Base-by-base conservation (phyloP, 345 rosid genomes). In the Eucalyptus tenuipes region DNA sequence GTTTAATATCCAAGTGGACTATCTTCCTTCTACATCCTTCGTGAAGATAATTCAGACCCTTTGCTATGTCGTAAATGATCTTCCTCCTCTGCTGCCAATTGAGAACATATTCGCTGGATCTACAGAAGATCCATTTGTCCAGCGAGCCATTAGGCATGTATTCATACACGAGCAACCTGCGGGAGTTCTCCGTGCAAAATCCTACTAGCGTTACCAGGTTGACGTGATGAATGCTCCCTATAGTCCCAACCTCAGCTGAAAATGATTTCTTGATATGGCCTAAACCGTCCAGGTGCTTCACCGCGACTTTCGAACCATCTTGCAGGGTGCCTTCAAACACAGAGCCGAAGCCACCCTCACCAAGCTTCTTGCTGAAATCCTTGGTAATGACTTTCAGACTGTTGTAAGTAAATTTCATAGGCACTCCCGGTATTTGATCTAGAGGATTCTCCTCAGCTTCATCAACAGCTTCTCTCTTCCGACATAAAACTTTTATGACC, bases 271-370 rank as follows among this genome's bases (percentile, higher is more conserved):
- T 89, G 33, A 91, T 89, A 57, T 90, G 91, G 33, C 90, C 86
- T 10, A 89, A 87, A 57, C 90, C 85, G 42, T 91, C 89, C 8
- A 91, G 91, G n/a, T 55, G 61, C 87, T 92, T 93, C 49, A 91
- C 92, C n/a, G 90, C 92, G 37, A 93, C 42, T 89, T 37, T 88
- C 1, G 75, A 87, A 44, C 92, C 91, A 66, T 90, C 88, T 8
- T 12, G 15, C 59, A 90, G 86, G 85, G 49, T 89, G 16, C 93
- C 92, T 88, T 89, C 55, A 85, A 88, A 91, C 4, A 92, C 92
- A 22, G 88, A 85, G 33, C 94, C 92, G 4, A 93, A 93, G 2
- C 93, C 94, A 40, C 94, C 94, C 44, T 87, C 66, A 3, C 94
- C 93, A 49, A 89, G 92, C 50, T 57, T 91, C 82, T 31, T 44